These are phyloP conservation scores for Amanita rubescens DNA, from an alignment of 768 basidiomycete species.

Conservation along the genomic window DNA sequence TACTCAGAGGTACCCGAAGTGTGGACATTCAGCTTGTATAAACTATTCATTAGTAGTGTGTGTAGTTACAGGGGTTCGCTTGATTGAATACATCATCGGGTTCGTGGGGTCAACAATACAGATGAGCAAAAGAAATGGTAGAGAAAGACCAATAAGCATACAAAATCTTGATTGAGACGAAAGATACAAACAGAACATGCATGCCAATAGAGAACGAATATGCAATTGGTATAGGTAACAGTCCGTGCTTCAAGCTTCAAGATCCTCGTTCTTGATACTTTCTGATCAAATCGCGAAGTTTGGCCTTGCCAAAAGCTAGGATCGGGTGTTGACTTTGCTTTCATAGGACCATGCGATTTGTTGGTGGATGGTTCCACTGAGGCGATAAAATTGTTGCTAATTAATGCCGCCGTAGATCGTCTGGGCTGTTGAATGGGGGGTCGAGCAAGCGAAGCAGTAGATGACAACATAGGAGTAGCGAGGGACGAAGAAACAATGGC, in stretches of 20 bases:
- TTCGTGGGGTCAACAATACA: not conserved
- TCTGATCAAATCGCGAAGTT: slow-evolving; percentile 72
- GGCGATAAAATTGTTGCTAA: not conserved
- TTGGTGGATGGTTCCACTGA: not conserved
- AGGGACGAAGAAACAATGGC: slow-evolving; percentile 65
- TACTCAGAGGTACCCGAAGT: not conserved
- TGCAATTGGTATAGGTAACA: not conserved
- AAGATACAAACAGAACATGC: not conserved
- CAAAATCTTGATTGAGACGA: not conserved
- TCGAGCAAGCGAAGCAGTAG: slow-evolving; percentile 69
- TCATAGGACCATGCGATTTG: slow-evolving; percentile 9
- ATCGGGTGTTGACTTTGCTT: slow-evolving; percentile 26
- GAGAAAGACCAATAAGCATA: not conserved
- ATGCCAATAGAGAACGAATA: slow-evolving; percentile 4
- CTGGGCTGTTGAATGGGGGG: slow-evolving; percentile 17
- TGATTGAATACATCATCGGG: not conserved
- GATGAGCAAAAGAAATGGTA: not conserved
- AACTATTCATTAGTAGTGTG: not conserved
- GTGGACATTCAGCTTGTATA: not conserved
- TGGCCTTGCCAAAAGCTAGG: slow-evolving; percentile 72
- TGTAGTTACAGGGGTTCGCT: not conserved
- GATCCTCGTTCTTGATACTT: slow-evolving; percentile 55
- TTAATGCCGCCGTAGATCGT: not conserved
- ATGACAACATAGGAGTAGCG: slow-evolving; percentile 65
- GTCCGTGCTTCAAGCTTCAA: slow-evolving; percentile 7